Evolutionary conservation across 2,329 filamentous ascomycete species (phyloP).

Genomic region (Geosmithia putterillii): DNA sequence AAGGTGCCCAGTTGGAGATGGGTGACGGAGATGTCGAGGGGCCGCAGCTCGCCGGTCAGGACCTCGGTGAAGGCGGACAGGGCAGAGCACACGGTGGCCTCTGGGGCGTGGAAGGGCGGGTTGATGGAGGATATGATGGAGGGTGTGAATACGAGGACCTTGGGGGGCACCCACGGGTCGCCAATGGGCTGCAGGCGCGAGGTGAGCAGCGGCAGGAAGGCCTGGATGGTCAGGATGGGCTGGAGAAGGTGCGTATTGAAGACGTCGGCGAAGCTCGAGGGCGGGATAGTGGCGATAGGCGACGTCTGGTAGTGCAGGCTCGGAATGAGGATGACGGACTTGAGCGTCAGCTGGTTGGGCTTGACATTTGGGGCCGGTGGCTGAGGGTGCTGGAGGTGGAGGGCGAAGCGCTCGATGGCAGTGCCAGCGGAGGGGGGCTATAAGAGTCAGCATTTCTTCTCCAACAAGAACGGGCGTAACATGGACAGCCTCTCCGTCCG

Average conservation of each 20-base stretch:
- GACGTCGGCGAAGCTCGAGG: conserved; percentile 75
- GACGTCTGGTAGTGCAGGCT: conserved; percentile 69
- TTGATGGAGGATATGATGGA: conserved; percentile 70
- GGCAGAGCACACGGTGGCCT: conserved; percentile 75
- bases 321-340: conserved; percentile 73
- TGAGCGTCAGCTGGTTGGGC: conserved; percentile 63
- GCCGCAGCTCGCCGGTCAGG: conserved; percentile 64
- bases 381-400: conserved; percentile 62
- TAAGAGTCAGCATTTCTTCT: background rate
- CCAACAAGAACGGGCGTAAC: background rate
- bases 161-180: conserved; percentile 42
- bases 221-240: conserved; percentile 78
- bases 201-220: conserved; percentile 72
- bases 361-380: conserved; percentile 64
- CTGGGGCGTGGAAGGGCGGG: conserved; percentile 71
- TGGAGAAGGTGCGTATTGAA: conserved; percentile 87
- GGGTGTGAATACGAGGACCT: conserved; percentile 67
- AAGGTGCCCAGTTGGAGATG: conserved; percentile 89
- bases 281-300: conserved; percentile 73
- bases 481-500: background rate
- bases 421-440: conserved; percentile 56
- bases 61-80: conserved; percentile 78
- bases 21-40: conserved; percentile 65
- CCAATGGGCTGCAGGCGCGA: conserved; percentile 41
- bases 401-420: conserved; percentile 59